Evolutionary conservation across 225 moss, liverwort and hornwort genomes (phyloP).

Genomic region (Physcomitrellopsis africana): DNA sequence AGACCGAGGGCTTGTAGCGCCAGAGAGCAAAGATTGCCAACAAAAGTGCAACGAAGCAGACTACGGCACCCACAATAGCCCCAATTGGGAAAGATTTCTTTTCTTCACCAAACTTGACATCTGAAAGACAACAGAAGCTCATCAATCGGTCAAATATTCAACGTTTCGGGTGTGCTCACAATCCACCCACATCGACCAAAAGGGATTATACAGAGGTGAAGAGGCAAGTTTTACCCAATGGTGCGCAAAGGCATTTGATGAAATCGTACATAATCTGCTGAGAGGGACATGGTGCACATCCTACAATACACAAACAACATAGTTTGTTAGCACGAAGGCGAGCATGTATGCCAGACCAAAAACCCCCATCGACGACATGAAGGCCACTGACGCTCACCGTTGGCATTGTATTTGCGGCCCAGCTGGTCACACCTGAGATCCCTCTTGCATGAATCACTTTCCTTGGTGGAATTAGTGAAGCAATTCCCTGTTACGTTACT

Average conservation of each 20-base stretch:
- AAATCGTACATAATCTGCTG: slow-evolving; percentile 12
- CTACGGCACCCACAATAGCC: slow-evolving; percentile 37
- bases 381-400: slow-evolving; percentile 21
- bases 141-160: neutral
- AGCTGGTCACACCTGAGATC: slow-evolving; percentile 33
- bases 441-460: slow-evolving; percentile 44
- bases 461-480: slow-evolving; percentile 42
- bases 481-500: slow-evolving; percentile 54
- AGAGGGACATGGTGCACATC: slow-evolving; percentile 42
- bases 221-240: slow-evolving; percentile 18
- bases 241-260: slow-evolving; percentile 37
- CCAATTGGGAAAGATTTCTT: slow-evolving; percentile 23
- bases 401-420: neutral
- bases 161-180: neutral
- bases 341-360: slow-evolving; percentile 2
- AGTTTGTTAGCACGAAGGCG: neutral
- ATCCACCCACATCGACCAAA: neutral
- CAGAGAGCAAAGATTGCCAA: slow-evolving; percentile 38
- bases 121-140: slow-evolving; percentile 19
- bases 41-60: slow-evolving; percentile 18
- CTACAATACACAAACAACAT: slow-evolving; percentile 18
- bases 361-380: neutral
- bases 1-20: slow-evolving; percentile 42
- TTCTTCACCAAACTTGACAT: neutral
- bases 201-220: neutral